Conservation (phyloP, 352 stramenopile genomes). For the Globisporangium rhizosaccharum region DNA sequence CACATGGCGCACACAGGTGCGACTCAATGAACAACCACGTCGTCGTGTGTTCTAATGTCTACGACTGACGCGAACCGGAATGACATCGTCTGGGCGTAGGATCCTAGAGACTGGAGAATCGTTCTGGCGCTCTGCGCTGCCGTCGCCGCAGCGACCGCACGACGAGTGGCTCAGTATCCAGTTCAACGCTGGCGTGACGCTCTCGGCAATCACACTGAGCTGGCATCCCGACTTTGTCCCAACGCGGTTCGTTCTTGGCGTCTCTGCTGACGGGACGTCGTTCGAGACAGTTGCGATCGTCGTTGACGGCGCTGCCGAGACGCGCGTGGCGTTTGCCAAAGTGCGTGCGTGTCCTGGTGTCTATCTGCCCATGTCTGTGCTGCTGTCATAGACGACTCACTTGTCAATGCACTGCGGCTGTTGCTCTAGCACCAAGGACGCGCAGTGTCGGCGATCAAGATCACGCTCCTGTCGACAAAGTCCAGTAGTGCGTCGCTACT, state of each 20-base stretch:
- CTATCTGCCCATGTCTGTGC: background rate
- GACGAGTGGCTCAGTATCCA: conserved; percentile 52
- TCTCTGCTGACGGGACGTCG: conserved; percentile 37
- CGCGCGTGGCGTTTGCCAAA: conserved; percentile 40
- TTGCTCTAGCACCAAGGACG: conserved; percentile 18
- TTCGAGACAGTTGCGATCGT: conserved; percentile 53
- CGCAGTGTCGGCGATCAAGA: conserved; percentile 34
- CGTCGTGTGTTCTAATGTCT: no score
- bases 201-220: conserved; percentile 38
- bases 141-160: conserved; percentile 14
- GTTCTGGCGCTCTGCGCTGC: conserved; percentile 42
- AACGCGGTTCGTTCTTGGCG: conserved; percentile 30
- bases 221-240: conserved; percentile 43
- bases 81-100: conserved; percentile 12
- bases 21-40: background rate
- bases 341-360: conserved; percentile 14
- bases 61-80: no score
- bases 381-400: background rate
- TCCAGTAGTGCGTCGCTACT: conserved; percentile 17
- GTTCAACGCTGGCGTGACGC: conserved; percentile 36
- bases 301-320: conserved; percentile 19
- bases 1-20: conserved; percentile 48
- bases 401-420: background rate
- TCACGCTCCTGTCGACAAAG: conserved; percentile 31
- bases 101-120: conserved; percentile 27